Percentiles rank a stretch among this genome's conserved stretches.
phyloP scores from a whole-genome alignment of 768 basidiomycete species.

The Lactarius sp. region DNA sequence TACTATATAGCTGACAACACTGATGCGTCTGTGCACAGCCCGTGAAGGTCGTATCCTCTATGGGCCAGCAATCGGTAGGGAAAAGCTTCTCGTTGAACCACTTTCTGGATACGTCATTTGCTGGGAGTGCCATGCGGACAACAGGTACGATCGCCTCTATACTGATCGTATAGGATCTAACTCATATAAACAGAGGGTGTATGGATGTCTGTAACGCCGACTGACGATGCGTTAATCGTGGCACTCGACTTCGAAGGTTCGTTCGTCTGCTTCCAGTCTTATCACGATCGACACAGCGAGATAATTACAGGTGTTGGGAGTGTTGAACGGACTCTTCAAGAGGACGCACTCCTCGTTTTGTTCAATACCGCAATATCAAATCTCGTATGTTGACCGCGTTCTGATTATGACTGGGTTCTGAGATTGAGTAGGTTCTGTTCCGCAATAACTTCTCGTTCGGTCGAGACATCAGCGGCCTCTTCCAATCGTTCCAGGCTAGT shows the following conservation, averaged over 20 bases:
- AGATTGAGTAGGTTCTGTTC: slow-evolving; percentile 52
- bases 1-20: not conserved
- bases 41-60: slow-evolving; percentile 60
- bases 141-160: slow-evolving; percentile 41
- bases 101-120: no score
- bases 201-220: no score
- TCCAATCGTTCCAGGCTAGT: slow-evolving; percentile 57
- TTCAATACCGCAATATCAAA: slow-evolving; percentile 66
- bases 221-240: no score
- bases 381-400: slow-evolving; percentile 37
- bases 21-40: slow-evolving; percentile 37
- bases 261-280: not conserved
- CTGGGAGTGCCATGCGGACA: slow-evolving; percentile 49
- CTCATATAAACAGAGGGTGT: no score
- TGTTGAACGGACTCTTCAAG: slow-evolving; percentile 58
- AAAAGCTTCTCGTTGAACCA: no score
- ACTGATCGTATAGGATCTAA: slow-evolving; percentile 20
- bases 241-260: slow-evolving; percentile 33
- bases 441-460: slow-evolving; percentile 62
- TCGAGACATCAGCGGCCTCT: slow-evolving; percentile 54
- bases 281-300: no score
- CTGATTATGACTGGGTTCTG: not conserved
- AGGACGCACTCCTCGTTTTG: slow-evolving; percentile 56
- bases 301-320: slow-evolving; percentile 49
- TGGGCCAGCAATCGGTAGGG: slow-evolving; percentile 30